These are phyloP conservation scores for Spizellomyces sp. DNA, from an alignment of 192 early-diverging fungal species.

Conservation along the genomic window DNA sequence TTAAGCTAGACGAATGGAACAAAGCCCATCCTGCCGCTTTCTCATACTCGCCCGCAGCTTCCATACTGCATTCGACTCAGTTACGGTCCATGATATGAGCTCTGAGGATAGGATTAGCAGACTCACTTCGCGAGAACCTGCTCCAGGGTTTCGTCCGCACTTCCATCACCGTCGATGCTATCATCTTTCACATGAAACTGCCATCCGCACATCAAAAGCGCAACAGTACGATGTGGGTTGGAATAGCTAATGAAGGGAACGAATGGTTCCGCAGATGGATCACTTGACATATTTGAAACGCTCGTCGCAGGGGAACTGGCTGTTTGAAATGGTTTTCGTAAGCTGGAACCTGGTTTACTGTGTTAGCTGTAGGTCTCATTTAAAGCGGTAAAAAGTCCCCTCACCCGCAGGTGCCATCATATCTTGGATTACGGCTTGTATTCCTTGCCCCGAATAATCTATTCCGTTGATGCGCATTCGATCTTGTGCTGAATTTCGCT, in stretches of 20 bases:
- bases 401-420: conserved; percentile 16
- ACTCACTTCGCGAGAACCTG: conserved; percentile 35
- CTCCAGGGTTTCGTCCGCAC: conserved; percentile 40
- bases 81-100: neutral
- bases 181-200: conserved; percentile 35
- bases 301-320: no score
- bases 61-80: conserved; percentile 52
- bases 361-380: no score
- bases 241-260: conserved; percentile 32
- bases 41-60: conserved; percentile 70
- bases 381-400: neutral
- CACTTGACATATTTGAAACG: neutral
- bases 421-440: conserved; percentile 37
- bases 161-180: neutral
- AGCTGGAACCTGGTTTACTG: no score
- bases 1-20: conserved; percentile 74
- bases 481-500: neutral
- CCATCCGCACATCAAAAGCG: conserved; percentile 59
- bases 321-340: no score
- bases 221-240: conserved; percentile 34
- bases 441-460: conserved; percentile 35
- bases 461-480: conserved; percentile 19
- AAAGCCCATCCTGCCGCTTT: conserved; percentile 87
- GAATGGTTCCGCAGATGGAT: neutral
- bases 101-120: no score